Conservation (phyloP, 306 rosid genomes). For the Elaeagnus macrophylla region DNA sequence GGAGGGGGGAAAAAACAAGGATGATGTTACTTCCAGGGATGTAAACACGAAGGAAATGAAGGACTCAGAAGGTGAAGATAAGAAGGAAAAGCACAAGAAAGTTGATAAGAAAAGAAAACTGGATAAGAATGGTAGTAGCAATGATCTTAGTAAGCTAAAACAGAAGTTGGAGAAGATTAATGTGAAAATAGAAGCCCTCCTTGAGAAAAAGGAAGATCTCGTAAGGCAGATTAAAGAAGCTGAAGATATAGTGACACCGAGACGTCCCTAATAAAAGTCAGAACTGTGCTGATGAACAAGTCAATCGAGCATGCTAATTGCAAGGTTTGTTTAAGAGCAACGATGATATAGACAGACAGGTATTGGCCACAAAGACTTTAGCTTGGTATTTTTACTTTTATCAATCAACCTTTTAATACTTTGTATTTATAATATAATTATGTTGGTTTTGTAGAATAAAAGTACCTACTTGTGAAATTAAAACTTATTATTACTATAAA, state of each 20-base stretch:
- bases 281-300: no score
- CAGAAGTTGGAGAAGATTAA: slow-evolving; percentile 52
- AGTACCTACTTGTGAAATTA: no score
- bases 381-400: no score
- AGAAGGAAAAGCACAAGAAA: slow-evolving; percentile 24
- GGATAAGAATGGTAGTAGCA: slow-evolving; percentile 31
- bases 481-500: no score
- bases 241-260: slow-evolving; percentile 21
- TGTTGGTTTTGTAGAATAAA: no score
- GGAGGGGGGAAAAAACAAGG: slow-evolving; percentile 15
- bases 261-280: no score
- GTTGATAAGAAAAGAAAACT: slow-evolving; percentile 40
- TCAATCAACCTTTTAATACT: no score
- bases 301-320: no score
- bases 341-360: no score
- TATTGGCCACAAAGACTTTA: no score
- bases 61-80: slow-evolving; percentile 25
- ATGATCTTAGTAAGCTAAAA: slow-evolving; percentile 38
- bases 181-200: slow-evolving; percentile 42
- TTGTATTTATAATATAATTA: no score
- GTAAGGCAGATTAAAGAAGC: slow-evolving; percentile 49
- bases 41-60: slow-evolving; percentile 19
- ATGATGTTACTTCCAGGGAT: slow-evolving; percentile 9
- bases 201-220: slow-evolving; percentile 36
- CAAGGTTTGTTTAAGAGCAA: no score